A percentile compares a stretch with the other conserved stretches of the same genome.
phyloP scores from a whole-genome alignment of 2,329 filamentous ascomycete genomes.

The Trichophaea hybrida region DNA sequence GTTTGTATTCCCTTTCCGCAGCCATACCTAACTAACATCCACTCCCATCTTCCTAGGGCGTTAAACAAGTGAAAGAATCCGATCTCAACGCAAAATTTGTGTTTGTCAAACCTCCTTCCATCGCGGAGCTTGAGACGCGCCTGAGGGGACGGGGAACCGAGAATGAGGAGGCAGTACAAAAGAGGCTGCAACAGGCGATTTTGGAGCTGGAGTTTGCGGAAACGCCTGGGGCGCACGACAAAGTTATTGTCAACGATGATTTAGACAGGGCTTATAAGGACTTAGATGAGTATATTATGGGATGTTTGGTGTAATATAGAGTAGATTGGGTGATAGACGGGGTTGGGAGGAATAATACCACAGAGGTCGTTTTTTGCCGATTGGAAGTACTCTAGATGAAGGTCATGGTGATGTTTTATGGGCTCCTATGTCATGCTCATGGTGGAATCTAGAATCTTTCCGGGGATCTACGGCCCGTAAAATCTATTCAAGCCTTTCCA shows the following conservation, averaged over 20 bases:
- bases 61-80: slow-evolving; percentile 41
- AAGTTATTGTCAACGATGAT: slow-evolving; percentile 39
- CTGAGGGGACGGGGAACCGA: slow-evolving; percentile 35
- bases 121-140: slow-evolving; percentile 32
- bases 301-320: neutral
- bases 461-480: neutral
- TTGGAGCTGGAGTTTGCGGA: slow-evolving; percentile 36
- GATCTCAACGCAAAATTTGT: slow-evolving; percentile 43
- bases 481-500: slow-evolving; percentile 38
- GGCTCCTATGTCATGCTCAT: no score
- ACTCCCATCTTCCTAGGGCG: slow-evolving; percentile 31
- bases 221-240: slow-evolving; percentile 38
- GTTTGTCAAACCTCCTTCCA: slow-evolving; percentile 37
- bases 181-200: slow-evolving; percentile 33
- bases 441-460: no score
- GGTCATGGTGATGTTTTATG: no score
- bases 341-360: neutral
- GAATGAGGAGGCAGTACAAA: slow-evolving; percentile 37
- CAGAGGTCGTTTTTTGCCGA: neutral
- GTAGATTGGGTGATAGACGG: neutral
- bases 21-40: neutral
- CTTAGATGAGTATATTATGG: slow-evolving; percentile 37
- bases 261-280: slow-evolving; percentile 38
- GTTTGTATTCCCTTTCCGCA: slow-evolving; percentile 6
- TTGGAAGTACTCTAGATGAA: no score